Evolutionary conservation across 257 asterid species (phyloP).

Genomic region (Solanum appendiculatum): DNA sequence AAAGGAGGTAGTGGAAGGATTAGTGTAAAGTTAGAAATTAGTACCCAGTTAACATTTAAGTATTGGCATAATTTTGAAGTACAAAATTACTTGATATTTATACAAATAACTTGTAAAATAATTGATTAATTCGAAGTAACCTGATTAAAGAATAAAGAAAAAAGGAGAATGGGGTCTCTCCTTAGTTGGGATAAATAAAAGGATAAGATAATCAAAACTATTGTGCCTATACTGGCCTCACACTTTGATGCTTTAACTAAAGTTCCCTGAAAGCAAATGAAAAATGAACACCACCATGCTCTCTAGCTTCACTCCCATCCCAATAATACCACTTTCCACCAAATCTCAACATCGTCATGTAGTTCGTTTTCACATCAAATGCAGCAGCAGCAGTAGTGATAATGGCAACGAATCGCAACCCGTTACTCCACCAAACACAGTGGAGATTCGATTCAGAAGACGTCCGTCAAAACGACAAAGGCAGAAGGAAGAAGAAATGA

Average conservation of each 20-base stretch:
- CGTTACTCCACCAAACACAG: conserved; percentile 29
- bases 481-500: conserved; percentile 19
- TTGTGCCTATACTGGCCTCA: neutral
- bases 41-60: neutral
- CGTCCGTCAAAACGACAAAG: conserved; percentile 45
- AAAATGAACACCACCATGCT: conserved; percentile 29
- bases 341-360: conserved; percentile 4
- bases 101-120: neutral
- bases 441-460: conserved; percentile 60
- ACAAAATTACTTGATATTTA: neutral
- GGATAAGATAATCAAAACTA: conserved; percentile 9
- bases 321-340: conserved; percentile 15
- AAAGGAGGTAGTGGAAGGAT: neutral
- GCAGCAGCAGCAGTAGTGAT: conserved; percentile 11
- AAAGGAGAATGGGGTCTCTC: neutral
- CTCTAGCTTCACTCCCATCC: conserved; percentile 25
- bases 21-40: neutral
- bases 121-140: neutral
- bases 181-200: neutral
- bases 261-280: neutral
- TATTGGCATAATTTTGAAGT: neutral
- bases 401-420: conserved; percentile 24
- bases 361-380: conserved; percentile 14
- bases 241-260: neutral
- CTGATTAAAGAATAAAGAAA: too few species aligned